phyloP scores from a whole-genome alignment of 2,329 filamentous ascomycete species.

The Ascochyta lentis region DNA sequence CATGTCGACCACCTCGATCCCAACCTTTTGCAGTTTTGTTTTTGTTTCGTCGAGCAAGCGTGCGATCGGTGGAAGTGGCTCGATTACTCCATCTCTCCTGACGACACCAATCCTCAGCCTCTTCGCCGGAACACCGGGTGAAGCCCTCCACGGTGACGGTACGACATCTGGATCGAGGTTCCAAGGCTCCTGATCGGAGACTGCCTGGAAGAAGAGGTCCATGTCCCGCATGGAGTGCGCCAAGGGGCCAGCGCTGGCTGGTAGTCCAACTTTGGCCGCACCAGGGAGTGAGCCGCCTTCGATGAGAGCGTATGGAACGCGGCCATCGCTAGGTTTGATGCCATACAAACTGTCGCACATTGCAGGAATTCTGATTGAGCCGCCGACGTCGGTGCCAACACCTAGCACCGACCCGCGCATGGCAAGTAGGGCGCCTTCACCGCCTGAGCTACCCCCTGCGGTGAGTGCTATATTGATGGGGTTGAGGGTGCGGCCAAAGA shows the following conservation, averaged over 20 bases:
- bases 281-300: slow-evolving; percentile 56
- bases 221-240: slow-evolving; percentile 58
- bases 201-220: slow-evolving; percentile 61
- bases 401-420: slow-evolving; percentile 58
- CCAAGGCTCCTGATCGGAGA: slow-evolving; percentile 62
- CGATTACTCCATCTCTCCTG: slow-evolving; percentile 57
- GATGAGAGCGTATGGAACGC: slow-evolving; percentile 62
- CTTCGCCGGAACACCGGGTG: slow-evolving; percentile 24
- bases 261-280: slow-evolving; percentile 54
- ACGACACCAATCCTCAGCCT: slow-evolving; percentile 57
- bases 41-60: slow-evolving; percentile 56
- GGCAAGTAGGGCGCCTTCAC: slow-evolving; percentile 60
- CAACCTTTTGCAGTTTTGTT: slow-evolving; percentile 38
- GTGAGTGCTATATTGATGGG: slow-evolving; percentile 57
- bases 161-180: slow-evolving; percentile 54
- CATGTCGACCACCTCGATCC: slow-evolving; percentile 66
- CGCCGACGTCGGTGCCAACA: slow-evolving; percentile 63
- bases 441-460: slow-evolving; percentile 60
- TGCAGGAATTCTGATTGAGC: slow-evolving; percentile 60
- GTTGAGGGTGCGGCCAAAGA: slow-evolving; percentile 57
- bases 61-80: slow-evolving; percentile 60
- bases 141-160: slow-evolving; percentile 47
- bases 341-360: slow-evolving; percentile 59
- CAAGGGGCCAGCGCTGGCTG: slow-evolving; percentile 56
- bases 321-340: slow-evolving; percentile 53